A percentile compares a stretch with the other conserved stretches of the same genome.
Conservation (phyloP, 2,329 filamentous ascomycete genomes). For the Endoconidiophora laricicola region DNA sequence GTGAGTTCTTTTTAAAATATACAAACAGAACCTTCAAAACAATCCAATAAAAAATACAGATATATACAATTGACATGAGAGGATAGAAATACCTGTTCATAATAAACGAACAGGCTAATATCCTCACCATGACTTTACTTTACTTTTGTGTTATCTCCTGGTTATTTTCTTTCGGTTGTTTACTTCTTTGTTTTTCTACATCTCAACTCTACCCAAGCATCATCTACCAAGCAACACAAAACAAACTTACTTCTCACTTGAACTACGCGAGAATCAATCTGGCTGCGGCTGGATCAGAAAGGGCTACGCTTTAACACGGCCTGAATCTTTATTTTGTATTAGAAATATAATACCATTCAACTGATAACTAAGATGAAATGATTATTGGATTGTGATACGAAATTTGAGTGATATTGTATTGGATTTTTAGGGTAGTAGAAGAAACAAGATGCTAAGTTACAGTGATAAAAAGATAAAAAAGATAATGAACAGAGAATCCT, state of each 20-base stretch:
- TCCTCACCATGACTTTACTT: too few relatives aligned
- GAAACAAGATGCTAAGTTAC: neutral
- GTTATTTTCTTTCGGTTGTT: neutral
- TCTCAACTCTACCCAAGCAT: neutral
- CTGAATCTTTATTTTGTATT: slow-evolving; percentile 6
- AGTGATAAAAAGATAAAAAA: slow-evolving; percentile 1
- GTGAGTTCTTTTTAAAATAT: too few relatives aligned
- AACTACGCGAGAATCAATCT: slow-evolving; percentile 6
- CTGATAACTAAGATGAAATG: slow-evolving; percentile 1
- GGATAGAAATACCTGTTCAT: too few relatives aligned
- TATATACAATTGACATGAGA: too few relatives aligned
- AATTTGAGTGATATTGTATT: neutral
- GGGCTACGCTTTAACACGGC: slow-evolving; percentile 12
- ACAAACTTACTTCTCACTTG: neutral
- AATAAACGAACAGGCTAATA: too few relatives aligned
- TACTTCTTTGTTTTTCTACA: slow-evolving; percentile 1
- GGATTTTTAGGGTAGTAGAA: neutral
- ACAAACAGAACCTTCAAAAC: too few relatives aligned
- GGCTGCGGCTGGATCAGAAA: slow-evolving; percentile 11
- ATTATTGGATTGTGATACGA: neutral
- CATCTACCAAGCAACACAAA: neutral
- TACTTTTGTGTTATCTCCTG: too few relatives aligned
- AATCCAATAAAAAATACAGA: too few relatives aligned
- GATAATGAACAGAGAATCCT: slow-evolving; percentile 1
- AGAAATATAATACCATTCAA: slow-evolving; percentile 11